Evolutionary conservation across 1,284 basidiomycete species (phyloP), one percentile per base, ranked within the genome.

Genomic region (Sporisorium exsertum): DNA sequence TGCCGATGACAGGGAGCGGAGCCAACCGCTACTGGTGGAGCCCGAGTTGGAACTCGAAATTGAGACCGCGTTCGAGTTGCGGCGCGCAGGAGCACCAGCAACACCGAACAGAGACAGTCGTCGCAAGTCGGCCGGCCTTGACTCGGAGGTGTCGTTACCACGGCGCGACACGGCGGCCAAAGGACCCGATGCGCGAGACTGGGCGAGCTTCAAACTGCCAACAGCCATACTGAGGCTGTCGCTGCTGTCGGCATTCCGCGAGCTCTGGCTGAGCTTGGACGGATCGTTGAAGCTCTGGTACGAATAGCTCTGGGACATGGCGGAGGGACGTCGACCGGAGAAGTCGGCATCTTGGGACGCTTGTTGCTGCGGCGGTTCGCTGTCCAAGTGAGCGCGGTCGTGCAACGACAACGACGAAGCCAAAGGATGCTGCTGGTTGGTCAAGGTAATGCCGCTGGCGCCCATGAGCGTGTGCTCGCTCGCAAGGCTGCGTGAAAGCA

Each of bases 391-490:
- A 13, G 43, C 40, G 32, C 33, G 51, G 4, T 50, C 64, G 9
- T 63, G 55, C 56, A 52, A 46, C 3, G 56, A 45, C 29, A 29
- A 46, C 6, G 54, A 63, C 7, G 40, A 5, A 16, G 33, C 24
- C 16, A 51, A 7, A 18, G 53, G 27, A 6, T 52, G 59, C 27
- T 70, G 70, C 27, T 70, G 70, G 15, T 73, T 63, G 26, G 60
- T 60, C 35, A 80, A 58, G 1, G 78, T 80, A 46, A 72, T 80
- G 54, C 66, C 64, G 61, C 78, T 81, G 7, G 72, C 69, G 16
- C 72, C 80, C 51, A 71, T 68, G 20, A 78, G 64, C 6, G 80
- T 80, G 54, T 71, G 61, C 49, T 78, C 80, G 64, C 77, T 80
- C 3, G 78, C 72, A 2, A 78, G 55, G 37, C 79, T 80, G 37